phyloP scores from a whole-genome alignment of 352 stramenopile species.

The Globisporangium polare region DNA sequence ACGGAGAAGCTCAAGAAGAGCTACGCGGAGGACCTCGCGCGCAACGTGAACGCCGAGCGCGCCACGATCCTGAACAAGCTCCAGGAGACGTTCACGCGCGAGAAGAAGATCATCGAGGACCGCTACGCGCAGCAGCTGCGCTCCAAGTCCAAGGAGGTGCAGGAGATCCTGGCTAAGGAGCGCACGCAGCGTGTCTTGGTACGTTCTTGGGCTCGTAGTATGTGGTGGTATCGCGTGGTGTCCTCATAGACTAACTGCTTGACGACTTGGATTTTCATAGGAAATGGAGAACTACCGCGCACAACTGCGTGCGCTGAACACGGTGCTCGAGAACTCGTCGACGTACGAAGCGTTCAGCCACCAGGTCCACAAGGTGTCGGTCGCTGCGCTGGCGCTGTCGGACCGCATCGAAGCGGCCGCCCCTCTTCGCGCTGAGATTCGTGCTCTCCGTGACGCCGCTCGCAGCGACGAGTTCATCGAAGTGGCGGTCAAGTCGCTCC shows the following conservation, averaged over 20 bases:
- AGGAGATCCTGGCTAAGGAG: conserved; percentile 55
- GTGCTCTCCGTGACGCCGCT: conserved; percentile 59
- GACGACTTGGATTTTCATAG: conserved; percentile 1
- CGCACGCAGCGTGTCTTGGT: conserved; percentile 53
- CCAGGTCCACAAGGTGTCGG: conserved; percentile 80
- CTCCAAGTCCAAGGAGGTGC: conserved; percentile 48
- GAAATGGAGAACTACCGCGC: conserved; percentile 67
- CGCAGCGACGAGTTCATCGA: conserved; percentile 78
- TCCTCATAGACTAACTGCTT: background rate
- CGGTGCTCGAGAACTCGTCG: conserved; percentile 65
- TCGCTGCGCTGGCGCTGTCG: conserved; percentile 70
- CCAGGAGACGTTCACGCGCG: conserved; percentile 49
- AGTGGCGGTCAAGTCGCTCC: conserved; percentile 55
- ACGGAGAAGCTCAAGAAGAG: conserved; percentile 61
- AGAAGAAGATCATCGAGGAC: conserved; percentile 63
- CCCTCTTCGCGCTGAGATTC: conserved; percentile 68
- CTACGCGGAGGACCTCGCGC: conserved; percentile 52
- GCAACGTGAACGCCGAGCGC: conserved; percentile 59
- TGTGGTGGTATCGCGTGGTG: background rate
- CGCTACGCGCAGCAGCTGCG: conserved; percentile 43
- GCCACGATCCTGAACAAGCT: conserved; percentile 50
- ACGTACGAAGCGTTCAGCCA: conserved; percentile 85
- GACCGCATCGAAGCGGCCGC: conserved; percentile 76
- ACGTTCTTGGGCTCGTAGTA: background rate
- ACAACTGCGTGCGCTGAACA: conserved; percentile 60